phyloP scores from a whole-genome alignment of 2,329 filamentous ascomycete genomes.

The Penicillium sp. region DNA sequence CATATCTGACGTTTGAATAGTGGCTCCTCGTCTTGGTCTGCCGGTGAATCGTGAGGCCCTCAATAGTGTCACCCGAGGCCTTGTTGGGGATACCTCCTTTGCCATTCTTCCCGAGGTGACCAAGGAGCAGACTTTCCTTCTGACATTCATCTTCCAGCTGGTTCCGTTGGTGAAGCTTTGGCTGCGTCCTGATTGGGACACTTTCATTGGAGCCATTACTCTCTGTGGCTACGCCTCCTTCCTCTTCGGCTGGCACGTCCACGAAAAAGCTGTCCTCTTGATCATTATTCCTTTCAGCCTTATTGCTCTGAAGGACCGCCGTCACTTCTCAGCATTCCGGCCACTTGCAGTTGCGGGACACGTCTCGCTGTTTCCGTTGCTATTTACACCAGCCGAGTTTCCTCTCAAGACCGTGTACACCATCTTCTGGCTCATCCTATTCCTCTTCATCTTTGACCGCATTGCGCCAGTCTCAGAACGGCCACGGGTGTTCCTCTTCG shows the following conservation, averaged over 20 bases:
- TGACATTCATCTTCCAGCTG: constrained; percentile 81
- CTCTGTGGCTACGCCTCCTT: constrained; percentile 96
- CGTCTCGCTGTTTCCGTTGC: constrained; percentile 88
- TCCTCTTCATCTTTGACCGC: constrained; percentile 82
- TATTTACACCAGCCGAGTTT: constrained; percentile 91
- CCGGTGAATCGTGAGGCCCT: constrained; percentile 72
- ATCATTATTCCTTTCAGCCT: constrained; percentile 95
- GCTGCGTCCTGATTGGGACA: constrained; percentile 77
- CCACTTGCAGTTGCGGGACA: constrained; percentile 91
- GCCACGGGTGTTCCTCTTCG: constrained; percentile 83
- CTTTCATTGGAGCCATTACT: constrained; percentile 84
- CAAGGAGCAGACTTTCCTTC: constrained; percentile 74
- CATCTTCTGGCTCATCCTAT: constrained; percentile 83
- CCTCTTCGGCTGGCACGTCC: constrained; percentile 97
- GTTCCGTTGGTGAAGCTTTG: constrained; percentile 83
- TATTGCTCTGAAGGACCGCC: constrained; percentile 83
- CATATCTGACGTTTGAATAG: constrained; percentile 51
- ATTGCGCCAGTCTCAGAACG: constrained; percentile 80
- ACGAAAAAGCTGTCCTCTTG: constrained; percentile 93
- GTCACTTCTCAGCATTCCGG: constrained; percentile 87
- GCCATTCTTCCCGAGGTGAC: constrained; percentile 87
- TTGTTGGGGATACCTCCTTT: constrained; percentile 92
- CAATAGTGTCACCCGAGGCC: constrained; percentile 85
- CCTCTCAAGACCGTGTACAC: constrained; percentile 94
- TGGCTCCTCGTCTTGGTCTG: constrained; percentile 79